These are phyloP conservation scores for Coemansia reversa DNA, from an alignment of 192 early-diverging fungal genomes.

Conservation along the genomic window DNA sequence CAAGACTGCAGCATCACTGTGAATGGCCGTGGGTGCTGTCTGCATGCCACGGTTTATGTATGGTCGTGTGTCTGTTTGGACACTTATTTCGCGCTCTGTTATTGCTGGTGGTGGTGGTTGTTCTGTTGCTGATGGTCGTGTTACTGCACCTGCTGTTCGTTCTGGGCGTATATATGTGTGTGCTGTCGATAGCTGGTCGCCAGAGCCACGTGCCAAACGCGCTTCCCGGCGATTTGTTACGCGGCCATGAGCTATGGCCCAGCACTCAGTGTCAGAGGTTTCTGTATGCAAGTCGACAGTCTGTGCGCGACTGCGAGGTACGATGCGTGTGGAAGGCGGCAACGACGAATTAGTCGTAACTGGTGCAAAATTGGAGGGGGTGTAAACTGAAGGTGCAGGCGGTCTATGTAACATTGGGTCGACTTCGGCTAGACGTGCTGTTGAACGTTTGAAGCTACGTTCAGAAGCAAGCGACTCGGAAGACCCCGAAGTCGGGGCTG, in stretches of 20 bases:
- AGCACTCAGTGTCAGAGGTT: not conserved
- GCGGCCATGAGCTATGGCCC: conserved; percentile 6
- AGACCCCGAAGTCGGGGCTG: conserved; percentile 8
- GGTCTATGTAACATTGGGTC: not conserved
- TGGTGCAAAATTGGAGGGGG: not conserved
- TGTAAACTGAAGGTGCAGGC: not conserved
- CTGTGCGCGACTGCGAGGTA: conserved; percentile 27
- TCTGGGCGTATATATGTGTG: conserved; percentile 3
- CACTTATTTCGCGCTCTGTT: conserved; percentile 8
- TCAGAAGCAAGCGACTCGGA: conserved; percentile 38
- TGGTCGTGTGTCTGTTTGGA: conserved; percentile 30
- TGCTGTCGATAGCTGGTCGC: conserved; percentile 14
- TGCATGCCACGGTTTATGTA: conserved; percentile 18
- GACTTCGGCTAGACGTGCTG: conserved; percentile 43
- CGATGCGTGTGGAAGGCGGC: conserved; percentile 30
- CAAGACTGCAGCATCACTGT: conserved; percentile 48
- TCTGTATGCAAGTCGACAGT: conserved; percentile 8
- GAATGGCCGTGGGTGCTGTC: conserved; percentile 26
- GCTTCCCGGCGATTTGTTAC: conserved; percentile 12
- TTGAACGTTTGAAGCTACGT: conserved; percentile 50
- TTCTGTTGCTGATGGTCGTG: not conserved
- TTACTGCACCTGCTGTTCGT: conserved; percentile 3
- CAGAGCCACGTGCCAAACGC: conserved; percentile 11
- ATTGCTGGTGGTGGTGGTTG: not conserved
- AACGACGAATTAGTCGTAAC: not conserved